A percentile compares a stretch with the other conserved stretches of the same genome.
phyloP scores from a whole-genome alignment of 1,139 yeast species.

The Yamadazyma songkhlaensis region DNA sequence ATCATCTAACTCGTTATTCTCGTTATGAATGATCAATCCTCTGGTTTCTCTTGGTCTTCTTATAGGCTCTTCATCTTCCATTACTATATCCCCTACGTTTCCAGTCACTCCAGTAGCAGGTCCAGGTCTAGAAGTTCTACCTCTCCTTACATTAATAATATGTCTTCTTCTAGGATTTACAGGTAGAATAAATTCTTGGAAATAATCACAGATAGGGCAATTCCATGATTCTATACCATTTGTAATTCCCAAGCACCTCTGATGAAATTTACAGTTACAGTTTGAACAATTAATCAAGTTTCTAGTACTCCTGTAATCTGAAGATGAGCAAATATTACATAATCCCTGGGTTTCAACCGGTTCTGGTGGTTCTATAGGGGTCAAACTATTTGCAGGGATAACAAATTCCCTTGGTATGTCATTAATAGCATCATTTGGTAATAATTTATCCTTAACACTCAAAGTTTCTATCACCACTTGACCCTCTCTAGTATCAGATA shows the following conservation, averaged over 20 bases:
- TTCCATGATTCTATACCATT: slow-evolving; percentile 26
- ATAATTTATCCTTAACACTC: slow-evolving; percentile 29
- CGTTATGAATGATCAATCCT: slow-evolving; percentile 29
- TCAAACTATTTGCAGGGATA: slow-evolving; percentile 4
- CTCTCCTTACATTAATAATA: background rate
- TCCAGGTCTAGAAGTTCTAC: background rate
- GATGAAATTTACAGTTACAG: slow-evolving; percentile 37
- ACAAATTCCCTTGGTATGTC: slow-evolving; percentile 39
- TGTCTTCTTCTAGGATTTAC: background rate
- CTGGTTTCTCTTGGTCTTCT: background rate
- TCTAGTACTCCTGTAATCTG: slow-evolving; percentile 24
- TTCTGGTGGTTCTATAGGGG: background rate
- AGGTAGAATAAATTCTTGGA: slow-evolving; percentile 20
- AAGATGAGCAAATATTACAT: slow-evolving; percentile 39
- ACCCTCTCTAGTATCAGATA: slow-evolving; percentile 11
- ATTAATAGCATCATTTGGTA: slow-evolving; percentile 37
- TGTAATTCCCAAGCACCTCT: slow-evolving; percentile 29
- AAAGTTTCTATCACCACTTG: slow-evolving; percentile 8
- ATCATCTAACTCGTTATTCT: slow-evolving; percentile 35
- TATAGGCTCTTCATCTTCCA: background rate
- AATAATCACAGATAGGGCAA: slow-evolving; percentile 44
- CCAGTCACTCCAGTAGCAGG: background rate
- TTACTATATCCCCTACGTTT: background rate
- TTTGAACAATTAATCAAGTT: slow-evolving; percentile 28
- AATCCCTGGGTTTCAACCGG: slow-evolving; percentile 9